Conservation (phyloP, 768 basidiomycete species). For the Trichaptum fuscoviolaceum region DNA sequence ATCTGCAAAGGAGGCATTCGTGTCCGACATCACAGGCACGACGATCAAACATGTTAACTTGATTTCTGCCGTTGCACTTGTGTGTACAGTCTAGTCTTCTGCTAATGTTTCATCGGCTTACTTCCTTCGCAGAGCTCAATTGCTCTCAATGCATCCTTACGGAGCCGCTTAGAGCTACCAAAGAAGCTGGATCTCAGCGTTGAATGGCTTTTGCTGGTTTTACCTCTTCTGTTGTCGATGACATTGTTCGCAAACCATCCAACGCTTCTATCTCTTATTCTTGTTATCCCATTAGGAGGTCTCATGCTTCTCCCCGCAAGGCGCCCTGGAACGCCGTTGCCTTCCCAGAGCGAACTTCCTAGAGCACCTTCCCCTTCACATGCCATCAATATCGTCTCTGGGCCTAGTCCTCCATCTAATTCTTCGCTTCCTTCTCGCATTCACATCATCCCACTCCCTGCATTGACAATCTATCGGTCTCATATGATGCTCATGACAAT, state of each 20-base stretch:
- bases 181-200: constrained; percentile 33
- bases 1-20: constrained; percentile 74
- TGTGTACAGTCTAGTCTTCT: constrained; percentile 31
- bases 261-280: constrained; percentile 39
- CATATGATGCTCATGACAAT: constrained; percentile 95
- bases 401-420: constrained; percentile 7
- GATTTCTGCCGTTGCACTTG: constrained; percentile 60
- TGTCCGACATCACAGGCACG: constrained; percentile 68
- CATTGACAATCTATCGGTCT: constrained; percentile 82
- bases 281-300: constrained; percentile 42
- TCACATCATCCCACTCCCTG: constrained; percentile 47
- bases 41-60: constrained; percentile 62
- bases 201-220: constrained; percentile 61
- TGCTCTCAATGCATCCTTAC: constrained; percentile 56
- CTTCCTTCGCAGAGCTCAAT: constrained; percentile 56
- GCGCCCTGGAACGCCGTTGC: constrained; percentile 44
- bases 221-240: constrained; percentile 79
- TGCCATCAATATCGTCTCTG: constrained; percentile 11
- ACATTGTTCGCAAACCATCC: constrained; percentile 68
- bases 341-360: constrained; percentile 32
- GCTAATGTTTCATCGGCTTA: not conserved
- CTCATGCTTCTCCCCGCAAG: constrained; percentile 38
- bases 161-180: constrained; percentile 41
- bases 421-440: not conserved
- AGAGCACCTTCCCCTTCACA: constrained; percentile 18